Base-by-base conservation (phyloP, 768 basidiomycete species). In the Suillus sp. region DNA sequence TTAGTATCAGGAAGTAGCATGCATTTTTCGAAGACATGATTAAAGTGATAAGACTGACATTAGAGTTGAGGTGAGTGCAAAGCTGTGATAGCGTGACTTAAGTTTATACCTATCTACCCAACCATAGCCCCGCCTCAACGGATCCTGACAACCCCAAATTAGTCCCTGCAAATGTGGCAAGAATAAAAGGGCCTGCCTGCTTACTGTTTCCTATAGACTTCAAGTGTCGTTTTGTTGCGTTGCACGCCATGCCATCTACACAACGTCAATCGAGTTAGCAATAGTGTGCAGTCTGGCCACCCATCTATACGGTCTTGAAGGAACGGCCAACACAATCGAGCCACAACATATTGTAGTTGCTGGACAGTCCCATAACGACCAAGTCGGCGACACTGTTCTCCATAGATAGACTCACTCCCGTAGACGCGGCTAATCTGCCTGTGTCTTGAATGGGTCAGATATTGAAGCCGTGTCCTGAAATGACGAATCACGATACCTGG, bases 221-320 rank as follows among this genome's bases (percentile, higher is more conserved):
- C 66, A 13, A 84, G 80, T 68, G 87, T 83, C 37, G 78, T 71
- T 70, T 87, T 86, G 83, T 83, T 27, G 85, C 84, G 69, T 87
- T 85, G 67, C 84, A 79, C 13, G 73, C 75, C 82, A 86, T 86
- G 13, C 84, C 85, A 65, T 87, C 83, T 85, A 84, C 30, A 81
- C 64, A 3, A 87, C 76, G 45, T 81, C 72, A 27, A 65, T 70
- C n/a, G 82, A 82, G 54, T 86, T 78, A 4, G 83, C 82, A 3
- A 85, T 11, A n/a, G n/a, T n/a, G 10, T 4, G n/a, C n/a, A n/a
- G n/a, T 20, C 18, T 42, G 18, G 40, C 40, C 40, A 42, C 40
- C 37, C 3, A 38, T 38, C 4, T 38, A 38, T 10, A 38, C 14
- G 16, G 16, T 40, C 16, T 40, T 40, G 16, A 14, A 40, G 16